Evolutionary conservation across 202 grass and related monocot genomes (phyloP).

Genomic region (Setaria viridis): DNA sequence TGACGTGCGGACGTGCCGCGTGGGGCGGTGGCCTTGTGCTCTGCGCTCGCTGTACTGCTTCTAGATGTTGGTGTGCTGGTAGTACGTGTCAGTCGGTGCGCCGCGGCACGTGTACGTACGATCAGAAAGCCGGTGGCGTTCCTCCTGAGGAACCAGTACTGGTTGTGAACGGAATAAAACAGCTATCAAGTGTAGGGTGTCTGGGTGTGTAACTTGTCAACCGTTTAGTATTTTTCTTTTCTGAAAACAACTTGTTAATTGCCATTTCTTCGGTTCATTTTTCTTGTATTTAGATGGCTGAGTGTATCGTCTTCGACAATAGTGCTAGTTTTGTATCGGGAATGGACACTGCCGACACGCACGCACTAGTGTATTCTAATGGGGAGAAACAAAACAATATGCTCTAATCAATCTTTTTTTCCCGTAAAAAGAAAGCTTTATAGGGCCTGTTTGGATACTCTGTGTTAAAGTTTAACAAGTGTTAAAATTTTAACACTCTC

Average conservation of each 20-base stretch:
- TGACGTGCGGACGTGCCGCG: conserved; percentile 21
- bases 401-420: too few species aligned
- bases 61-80: neutral
- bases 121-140: too few species aligned
- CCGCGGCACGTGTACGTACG: neutral
- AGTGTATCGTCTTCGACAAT: neutral
- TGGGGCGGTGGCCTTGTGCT: neutral
- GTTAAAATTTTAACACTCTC: too few species aligned
- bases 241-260: neutral
- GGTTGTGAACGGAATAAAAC: neutral
- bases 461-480: too few species aligned
- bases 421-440: too few species aligned
- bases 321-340: too few species aligned
- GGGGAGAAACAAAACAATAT: too few species aligned
- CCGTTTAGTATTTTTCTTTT: neutral
- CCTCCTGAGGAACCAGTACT: neutral
- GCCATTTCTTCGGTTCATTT: neutral
- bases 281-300: neutral
- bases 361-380: too few species aligned
- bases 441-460: too few species aligned
- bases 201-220: neutral
- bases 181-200: neutral
- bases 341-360: too few species aligned
- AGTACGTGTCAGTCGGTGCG: neutral
- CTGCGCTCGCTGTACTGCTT: too few species aligned